Evolutionary conservation across 2,329 filamentous ascomycete species (phyloP).

Genomic region (Alternaria sp.): DNA sequence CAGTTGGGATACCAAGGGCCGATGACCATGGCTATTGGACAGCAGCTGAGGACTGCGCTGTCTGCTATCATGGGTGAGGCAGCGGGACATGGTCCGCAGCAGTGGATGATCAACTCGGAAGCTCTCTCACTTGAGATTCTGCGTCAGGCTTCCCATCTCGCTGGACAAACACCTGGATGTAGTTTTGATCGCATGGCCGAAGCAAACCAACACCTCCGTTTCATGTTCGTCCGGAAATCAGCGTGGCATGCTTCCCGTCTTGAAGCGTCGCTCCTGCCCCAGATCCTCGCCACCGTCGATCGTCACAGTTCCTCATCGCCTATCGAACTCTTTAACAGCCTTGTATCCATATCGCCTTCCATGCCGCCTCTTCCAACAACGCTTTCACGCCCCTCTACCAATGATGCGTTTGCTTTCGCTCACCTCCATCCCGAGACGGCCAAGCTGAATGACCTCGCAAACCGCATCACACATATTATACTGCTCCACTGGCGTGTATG

Average conservation of each 20-base stretch:
- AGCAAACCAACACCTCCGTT: slow-evolving; percentile 48
- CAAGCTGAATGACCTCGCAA: slow-evolving; percentile 72
- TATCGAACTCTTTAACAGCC: slow-evolving; percentile 55
- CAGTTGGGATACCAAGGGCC: slow-evolving; percentile 37
- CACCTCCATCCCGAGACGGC: slow-evolving; percentile 30
- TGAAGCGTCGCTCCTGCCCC: slow-evolving; percentile 35
- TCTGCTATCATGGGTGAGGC: slow-evolving; percentile 51
- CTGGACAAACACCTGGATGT: slow-evolving; percentile 37
- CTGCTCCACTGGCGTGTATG: slow-evolving; percentile 92
- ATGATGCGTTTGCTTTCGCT: slow-evolving; percentile 33
- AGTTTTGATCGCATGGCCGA: slow-evolving; percentile 48
- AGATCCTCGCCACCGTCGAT: slow-evolving; percentile 38
- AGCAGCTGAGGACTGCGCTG: slow-evolving; percentile 46
- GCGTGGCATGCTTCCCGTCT: slow-evolving; percentile 45
- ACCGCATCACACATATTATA: slow-evolving; percentile 81
- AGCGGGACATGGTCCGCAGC: slow-evolving; percentile 39
- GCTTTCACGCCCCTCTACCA: slow-evolving; percentile 29
- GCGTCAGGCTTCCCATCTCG: slow-evolving; percentile 51
- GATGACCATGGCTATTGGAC: slow-evolving; percentile 28
- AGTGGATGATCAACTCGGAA: slow-evolving; percentile 53
- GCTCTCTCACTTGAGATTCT: slow-evolving; percentile 58
- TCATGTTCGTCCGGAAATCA: slow-evolving; percentile 44
- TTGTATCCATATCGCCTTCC: slow-evolving; percentile 42
- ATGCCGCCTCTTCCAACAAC: slow-evolving; percentile 9
- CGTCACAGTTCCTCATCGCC: slow-evolving; percentile 51